Conservation (phyloP, 2,329 filamentous ascomycete species). For the Clonostachys rhizophaga region DNA sequence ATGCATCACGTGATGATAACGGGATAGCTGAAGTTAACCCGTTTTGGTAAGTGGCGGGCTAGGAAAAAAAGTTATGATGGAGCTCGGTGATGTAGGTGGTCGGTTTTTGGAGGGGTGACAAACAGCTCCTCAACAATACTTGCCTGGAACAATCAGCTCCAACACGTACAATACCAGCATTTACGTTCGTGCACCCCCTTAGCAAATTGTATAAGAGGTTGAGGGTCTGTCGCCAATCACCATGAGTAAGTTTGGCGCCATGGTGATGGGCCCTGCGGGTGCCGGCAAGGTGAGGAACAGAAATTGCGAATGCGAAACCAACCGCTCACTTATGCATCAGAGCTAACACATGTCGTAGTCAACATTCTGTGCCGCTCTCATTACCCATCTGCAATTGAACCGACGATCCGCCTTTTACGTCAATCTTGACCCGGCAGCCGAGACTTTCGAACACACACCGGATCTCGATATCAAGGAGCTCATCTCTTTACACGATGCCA, state of each 20-base stretch:
- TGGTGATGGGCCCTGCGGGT: slow-evolving; percentile 94
- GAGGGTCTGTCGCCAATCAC: slow-evolving; percentile 11
- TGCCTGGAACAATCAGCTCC: too few relatives aligned
- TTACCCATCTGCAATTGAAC: slow-evolving; percentile 86
- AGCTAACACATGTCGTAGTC: slow-evolving; percentile 45
- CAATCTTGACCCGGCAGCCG: slow-evolving; percentile 95
- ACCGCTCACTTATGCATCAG: slow-evolving; percentile 9
- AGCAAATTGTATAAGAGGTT: too few relatives aligned
- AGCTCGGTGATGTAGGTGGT: too few relatives aligned
- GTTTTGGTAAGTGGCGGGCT: too few relatives aligned
- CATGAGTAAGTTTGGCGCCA: slow-evolving; percentile 92
- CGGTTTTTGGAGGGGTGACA: too few relatives aligned
- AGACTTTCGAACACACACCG: slow-evolving; percentile 84
- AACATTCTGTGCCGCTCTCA: slow-evolving; percentile 90
- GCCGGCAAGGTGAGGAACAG: slow-evolving; percentile 73
- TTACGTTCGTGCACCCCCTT: too few relatives aligned
- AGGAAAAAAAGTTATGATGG: too few relatives aligned
- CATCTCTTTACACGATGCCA: slow-evolving; percentile 90
- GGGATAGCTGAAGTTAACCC: too few relatives aligned
- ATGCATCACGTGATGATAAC: too few relatives aligned
- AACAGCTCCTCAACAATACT: too few relatives aligned
- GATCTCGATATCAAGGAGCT: slow-evolving; percentile 95
- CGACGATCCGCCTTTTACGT: slow-evolving; percentile 96
- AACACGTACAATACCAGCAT: too few relatives aligned
- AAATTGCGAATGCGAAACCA: background rate